Evolutionary conservation across 352 stramenopile genomes (phyloP).

Genomic region (Phytopythium helicoides): DNA sequence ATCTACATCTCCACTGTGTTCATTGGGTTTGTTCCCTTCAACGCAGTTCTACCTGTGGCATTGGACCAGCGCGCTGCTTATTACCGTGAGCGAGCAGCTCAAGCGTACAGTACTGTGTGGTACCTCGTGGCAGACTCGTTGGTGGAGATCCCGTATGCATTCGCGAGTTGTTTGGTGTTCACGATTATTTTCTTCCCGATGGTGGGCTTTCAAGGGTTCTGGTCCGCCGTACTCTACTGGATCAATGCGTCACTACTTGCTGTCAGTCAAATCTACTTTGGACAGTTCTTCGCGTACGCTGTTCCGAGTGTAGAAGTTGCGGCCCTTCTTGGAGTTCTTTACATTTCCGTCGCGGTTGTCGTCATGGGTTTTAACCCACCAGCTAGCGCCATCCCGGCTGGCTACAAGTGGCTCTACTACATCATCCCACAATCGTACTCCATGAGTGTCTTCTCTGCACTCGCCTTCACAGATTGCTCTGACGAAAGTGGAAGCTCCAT

Average conservation of each 20-base stretch:
- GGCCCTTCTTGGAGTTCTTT: constrained; percentile 16
- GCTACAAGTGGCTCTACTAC: constrained; percentile 21
- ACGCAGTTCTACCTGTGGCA: constrained; percentile 70
- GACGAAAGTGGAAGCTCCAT: constrained; percentile 2
- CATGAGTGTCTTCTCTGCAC: constrained; percentile 8
- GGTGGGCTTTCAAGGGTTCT: constrained; percentile 27
- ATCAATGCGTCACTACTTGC: constrained; percentile 16
- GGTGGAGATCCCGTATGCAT: constrained; percentile 60
- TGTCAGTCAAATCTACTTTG: constrained; percentile 29
- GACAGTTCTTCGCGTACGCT: constrained; percentile 22
- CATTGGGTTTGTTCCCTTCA: constrained; percentile 47
- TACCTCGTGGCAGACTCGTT: constrained; percentile 69
- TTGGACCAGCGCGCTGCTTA: constrained; percentile 78
- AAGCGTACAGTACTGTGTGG: constrained; percentile 74
- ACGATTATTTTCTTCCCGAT: constrained; percentile 32
- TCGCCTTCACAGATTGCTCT: constrained; percentile 17
- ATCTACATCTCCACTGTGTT: constrained; percentile 77
- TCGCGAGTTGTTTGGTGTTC: constrained; percentile 26
- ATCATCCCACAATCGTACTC: constrained; percentile 19
- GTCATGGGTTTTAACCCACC: constrained; percentile 40
- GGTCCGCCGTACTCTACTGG: constrained; percentile 23
- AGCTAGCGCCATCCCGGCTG: constrained; percentile 12
- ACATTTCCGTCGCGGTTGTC: constrained; percentile 33
- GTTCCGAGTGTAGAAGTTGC: constrained; percentile 22
- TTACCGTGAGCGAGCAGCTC: constrained; percentile 50